Evolutionary conservation across 345 rosid species (phyloP).

Genomic region (Rhodamnia argentea): DNA sequence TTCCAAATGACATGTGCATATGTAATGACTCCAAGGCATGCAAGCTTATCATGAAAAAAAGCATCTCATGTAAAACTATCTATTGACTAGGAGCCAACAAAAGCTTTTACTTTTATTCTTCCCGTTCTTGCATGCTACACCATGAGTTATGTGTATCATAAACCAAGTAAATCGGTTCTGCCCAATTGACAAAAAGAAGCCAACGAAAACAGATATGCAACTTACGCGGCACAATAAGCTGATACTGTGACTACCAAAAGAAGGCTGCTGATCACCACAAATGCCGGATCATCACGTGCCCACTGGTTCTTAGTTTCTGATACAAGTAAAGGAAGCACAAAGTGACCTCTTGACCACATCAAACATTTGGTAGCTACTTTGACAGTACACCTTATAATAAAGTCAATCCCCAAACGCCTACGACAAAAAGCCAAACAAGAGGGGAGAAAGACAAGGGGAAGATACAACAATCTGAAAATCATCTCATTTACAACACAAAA

Average conservation of each 20-base stretch:
- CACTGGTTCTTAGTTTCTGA: conserved; percentile 99
- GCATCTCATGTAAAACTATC: neutral
- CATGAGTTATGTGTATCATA: neutral
- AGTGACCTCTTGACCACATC: neutral
- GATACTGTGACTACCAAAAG: conserved; percentile 71
- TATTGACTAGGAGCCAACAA: neutral
- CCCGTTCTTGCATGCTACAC: neutral
- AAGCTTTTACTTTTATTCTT: neutral
- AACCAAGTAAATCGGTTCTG: neutral
- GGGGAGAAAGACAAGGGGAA: neutral
- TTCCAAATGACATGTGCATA: neutral
- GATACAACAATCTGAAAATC: neutral
- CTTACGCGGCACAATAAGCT: conserved; percentile 98
- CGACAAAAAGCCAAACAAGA: neutral
- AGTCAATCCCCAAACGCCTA: neutral
- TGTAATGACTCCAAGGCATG: neutral
- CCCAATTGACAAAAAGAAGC: neutral
- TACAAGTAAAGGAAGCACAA: conserved; percentile 1
- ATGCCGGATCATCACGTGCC: conserved; percentile 99
- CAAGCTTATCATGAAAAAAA: neutral
- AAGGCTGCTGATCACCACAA: conserved; percentile 88
- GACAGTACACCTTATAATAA: neutral
- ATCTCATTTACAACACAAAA: neutral
- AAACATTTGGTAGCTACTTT: neutral
- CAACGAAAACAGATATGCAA: neutral